Evolutionary conservation across 2,329 filamentous ascomycete species (phyloP).

Genomic region (Aspergillus melleus): DNA sequence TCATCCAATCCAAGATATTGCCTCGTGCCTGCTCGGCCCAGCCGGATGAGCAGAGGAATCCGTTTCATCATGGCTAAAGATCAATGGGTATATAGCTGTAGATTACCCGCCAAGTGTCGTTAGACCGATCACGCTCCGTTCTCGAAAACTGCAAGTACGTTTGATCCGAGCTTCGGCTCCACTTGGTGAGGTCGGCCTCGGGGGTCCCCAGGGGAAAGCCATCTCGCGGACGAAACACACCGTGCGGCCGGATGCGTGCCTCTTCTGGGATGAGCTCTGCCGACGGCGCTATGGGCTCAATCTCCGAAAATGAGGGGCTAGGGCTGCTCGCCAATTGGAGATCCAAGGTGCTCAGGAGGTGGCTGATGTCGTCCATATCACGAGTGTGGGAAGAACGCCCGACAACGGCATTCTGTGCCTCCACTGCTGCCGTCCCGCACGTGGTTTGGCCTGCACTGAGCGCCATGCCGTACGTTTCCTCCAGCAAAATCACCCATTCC

Average conservation of each 20-base stretch:
- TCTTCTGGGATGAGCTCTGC: conserved; percentile 14
- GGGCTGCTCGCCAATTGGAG: neutral
- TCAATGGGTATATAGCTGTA: conserved; percentile 25
- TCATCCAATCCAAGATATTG: no score
- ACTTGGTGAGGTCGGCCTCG: conserved; percentile 21
- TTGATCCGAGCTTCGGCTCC: conserved; percentile 20
- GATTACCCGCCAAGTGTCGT: conserved; percentile 19
- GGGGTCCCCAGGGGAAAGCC: conserved; percentile 7
- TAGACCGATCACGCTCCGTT: conserved; percentile 18
- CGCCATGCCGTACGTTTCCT: conserved; percentile 25
- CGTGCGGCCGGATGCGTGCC: conserved; percentile 26
- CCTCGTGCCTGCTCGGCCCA: no score
- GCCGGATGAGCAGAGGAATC: no score
- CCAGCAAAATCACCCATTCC: conserved; percentile 30
- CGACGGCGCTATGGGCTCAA: neutral
- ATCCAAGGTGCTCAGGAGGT: neutral
- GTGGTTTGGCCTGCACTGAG: neutral
- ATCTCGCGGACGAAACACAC: conserved; percentile 19
- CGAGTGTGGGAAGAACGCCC: neutral
- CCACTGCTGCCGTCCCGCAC: no score
- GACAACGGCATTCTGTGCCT: neutral
- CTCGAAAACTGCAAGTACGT: conserved; percentile 24
- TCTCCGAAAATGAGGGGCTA: neutral
- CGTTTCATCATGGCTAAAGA: neutral
- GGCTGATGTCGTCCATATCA: neutral